Evolutionary conservation across 2,329 filamentous ascomycete species (phyloP).

Genomic region (Pyricularia grisea): DNA sequence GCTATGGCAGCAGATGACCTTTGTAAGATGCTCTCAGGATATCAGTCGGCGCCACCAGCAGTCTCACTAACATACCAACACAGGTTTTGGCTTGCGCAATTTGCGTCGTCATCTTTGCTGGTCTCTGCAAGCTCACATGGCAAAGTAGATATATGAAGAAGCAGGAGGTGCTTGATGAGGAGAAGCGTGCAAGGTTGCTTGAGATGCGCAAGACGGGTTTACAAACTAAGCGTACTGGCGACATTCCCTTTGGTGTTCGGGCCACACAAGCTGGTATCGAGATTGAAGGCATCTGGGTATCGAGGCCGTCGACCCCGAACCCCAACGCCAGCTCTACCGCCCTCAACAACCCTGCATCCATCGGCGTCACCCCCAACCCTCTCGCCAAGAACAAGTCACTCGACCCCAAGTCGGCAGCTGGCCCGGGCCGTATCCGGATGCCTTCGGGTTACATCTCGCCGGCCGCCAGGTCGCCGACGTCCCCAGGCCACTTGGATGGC

Average conservation of each 20-base stretch:
- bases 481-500: not conserved
- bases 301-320: conserved; percentile 34
- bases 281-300: conserved; percentile 78
- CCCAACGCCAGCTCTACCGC: conserved; percentile 9
- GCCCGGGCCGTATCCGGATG: not conserved
- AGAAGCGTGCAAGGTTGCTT: conserved; percentile 44
- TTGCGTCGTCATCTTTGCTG: conserved; percentile 57
- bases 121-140: conserved; percentile 58
- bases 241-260: conserved; percentile 77
- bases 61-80: conserved; percentile 5
- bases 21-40: conserved; percentile 48
- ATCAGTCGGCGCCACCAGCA: not conserved
- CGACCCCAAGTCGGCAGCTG: conserved; percentile 1
- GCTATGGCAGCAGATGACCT: conserved; percentile 83
- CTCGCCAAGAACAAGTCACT: conserved; percentile 5
- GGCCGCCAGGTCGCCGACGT: not conserved
- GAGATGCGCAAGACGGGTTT: conserved; percentile 49
- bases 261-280: conserved; percentile 77
- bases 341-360: conserved; percentile 11
- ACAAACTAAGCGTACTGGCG: conserved; percentile 31
- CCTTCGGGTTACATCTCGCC: not conserved
- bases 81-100: conserved; percentile 68
- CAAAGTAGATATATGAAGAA: conserved; percentile 44
- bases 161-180: conserved; percentile 56
- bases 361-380: conserved; percentile 9